A percentile compares a stretch with the other conserved stretches of the same genome.
phyloP scores from a whole-genome alignment of 345 rosid species.

The Lepidium sativum region DNA sequence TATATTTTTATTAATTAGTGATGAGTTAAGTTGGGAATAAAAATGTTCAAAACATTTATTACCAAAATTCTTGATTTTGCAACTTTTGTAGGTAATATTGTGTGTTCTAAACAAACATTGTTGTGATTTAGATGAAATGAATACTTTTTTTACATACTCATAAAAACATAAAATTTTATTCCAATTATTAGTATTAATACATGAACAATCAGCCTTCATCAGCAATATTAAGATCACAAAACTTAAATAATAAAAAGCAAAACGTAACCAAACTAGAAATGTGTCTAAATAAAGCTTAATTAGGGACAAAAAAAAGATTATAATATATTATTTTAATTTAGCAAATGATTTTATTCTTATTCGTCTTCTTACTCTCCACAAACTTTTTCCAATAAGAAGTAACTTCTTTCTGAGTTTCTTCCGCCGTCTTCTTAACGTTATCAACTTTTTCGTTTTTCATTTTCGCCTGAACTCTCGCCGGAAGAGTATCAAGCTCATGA shows the following conservation, averaged over 20 bases:
- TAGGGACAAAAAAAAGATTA: neutral
- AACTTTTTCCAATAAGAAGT: constrained; percentile 66
- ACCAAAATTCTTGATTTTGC: too few species aligned
- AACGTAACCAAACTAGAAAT: neutral
- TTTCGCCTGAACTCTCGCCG: constrained; percentile 35
- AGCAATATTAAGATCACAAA: neutral
- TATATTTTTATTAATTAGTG: too few species aligned
- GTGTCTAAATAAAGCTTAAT: neutral
- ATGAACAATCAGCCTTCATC: neutral
- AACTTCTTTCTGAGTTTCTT: constrained; percentile 62
- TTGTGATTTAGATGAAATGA: too few species aligned
- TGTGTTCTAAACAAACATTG: too few species aligned
- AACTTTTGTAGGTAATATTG: too few species aligned
- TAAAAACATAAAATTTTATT: neutral
- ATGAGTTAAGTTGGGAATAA: too few species aligned
- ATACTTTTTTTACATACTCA: too few species aligned
- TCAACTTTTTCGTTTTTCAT: constrained; percentile 14
- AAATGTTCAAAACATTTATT: too few species aligned
- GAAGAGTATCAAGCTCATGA: constrained; percentile 68
- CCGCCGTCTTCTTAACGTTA: constrained; percentile 47
- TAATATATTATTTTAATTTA: neutral
- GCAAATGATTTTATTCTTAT: constrained; percentile 48
- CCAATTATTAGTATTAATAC: neutral
- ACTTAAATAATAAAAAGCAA: neutral
- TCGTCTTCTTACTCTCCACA: constrained; percentile 42